phyloP scores from a whole-genome alignment of 257 asterid species.

The Thymus mandschuricus region DNA sequence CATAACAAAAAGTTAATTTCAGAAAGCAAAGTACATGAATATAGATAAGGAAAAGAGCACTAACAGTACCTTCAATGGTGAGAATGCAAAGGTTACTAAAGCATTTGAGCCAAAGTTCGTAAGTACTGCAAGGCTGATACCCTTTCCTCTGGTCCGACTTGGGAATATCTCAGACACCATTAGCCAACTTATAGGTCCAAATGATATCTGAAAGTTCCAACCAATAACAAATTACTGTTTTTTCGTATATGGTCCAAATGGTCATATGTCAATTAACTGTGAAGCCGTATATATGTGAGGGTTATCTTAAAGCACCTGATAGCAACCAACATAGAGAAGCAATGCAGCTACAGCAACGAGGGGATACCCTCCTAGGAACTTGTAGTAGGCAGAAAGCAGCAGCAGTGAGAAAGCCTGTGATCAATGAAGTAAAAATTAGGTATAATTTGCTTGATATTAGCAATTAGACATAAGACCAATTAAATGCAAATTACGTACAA shows the following conservation, averaged over 20 bases:
- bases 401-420: conserved; percentile 81
- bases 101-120: conserved; percentile 95
- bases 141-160: conserved; percentile 92
- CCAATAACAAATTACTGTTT: background rate
- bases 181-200: conserved; percentile 99
- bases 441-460: background rate
- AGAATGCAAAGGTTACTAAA: conserved; percentile 93
- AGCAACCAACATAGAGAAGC: conserved; percentile 95
- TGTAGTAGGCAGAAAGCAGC: conserved; percentile 95
- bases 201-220: conserved; percentile 67
- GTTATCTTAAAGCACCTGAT: conserved; percentile 61
- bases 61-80: conserved; percentile 73
- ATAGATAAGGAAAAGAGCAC: background rate
- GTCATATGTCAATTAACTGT: background rate
- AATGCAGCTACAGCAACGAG: conserved; percentile 88
- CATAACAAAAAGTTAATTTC: background rate
- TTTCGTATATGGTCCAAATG: background rate
- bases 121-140: conserved; percentile 97
- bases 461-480: background rate
- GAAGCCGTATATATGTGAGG: background rate
- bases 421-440: conserved; percentile 21
- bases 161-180: conserved; percentile 99
- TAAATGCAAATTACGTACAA: conserved; percentile 58
- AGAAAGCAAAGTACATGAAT: conserved; percentile 3
- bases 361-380: conserved; percentile 82